Percentiles rank a stretch among this genome's conserved stretches.
These are phyloP conservation scores for Coniochaeta prunicola DNA, from an alignment of 2,329 filamentous ascomycete species.

Conservation along the genomic window DNA sequence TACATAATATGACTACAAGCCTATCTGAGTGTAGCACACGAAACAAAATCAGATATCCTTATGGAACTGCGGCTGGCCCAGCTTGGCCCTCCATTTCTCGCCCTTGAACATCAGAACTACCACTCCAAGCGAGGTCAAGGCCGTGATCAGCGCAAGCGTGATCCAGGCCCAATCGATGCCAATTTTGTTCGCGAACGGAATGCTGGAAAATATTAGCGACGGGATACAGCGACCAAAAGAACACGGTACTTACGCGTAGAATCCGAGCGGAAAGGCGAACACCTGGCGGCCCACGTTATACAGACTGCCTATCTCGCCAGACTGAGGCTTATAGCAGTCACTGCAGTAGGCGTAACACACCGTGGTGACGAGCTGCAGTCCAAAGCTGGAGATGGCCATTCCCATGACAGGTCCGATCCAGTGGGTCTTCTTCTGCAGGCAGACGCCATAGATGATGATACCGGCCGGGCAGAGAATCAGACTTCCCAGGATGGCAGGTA, in stretches of 20 bases:
- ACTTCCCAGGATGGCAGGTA: constrained; percentile 5
- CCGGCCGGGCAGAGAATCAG: constrained; percentile 10
- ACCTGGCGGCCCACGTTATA: constrained; percentile 6
- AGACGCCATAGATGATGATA: constrained; percentile 14
- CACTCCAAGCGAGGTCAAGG: constrained; percentile 4
- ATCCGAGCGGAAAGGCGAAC: constrained; percentile 4
- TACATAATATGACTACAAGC: too few species aligned
- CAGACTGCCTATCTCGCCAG: constrained; percentile 9
- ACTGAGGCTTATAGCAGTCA: constrained; percentile 15
- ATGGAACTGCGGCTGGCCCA: constrained; percentile 7
- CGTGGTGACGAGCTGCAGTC: constrained; percentile 11
- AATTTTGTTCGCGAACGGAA: constrained; percentile 6
- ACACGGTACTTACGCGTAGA: constrained; percentile 5
- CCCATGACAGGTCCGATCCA: constrained; percentile 10
- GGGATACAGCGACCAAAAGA: not conserved
- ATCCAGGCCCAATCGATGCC: constrained; percentile 7
- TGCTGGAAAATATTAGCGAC: not conserved
- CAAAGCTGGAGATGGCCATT: constrained; percentile 8
- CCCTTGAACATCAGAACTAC: constrained; percentile 7
- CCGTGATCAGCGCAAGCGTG: constrained; percentile 5
- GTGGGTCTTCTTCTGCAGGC: constrained; percentile 9
- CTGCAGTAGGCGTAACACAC: constrained; percentile 11
- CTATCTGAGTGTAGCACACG: not conserved
- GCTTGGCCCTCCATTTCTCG: constrained; percentile 4
- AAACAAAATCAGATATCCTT: constrained; percentile 4